Conservation (phyloP, 176 grass and related monocot genomes). For the Saccharum officinarum region DNA sequence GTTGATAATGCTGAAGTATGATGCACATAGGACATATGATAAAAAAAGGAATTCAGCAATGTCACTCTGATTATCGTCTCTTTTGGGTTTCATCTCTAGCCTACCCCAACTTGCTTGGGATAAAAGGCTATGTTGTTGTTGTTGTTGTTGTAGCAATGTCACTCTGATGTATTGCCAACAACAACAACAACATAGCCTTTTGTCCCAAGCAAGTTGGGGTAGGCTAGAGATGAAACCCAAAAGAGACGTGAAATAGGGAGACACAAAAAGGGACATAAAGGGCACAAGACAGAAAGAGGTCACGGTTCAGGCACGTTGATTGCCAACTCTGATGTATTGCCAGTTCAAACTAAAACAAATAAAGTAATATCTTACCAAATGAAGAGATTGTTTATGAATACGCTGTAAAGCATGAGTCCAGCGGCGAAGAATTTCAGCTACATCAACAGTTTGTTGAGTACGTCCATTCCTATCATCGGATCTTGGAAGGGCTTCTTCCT, state of each 20-base stretch:
- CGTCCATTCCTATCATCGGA: constrained; percentile 78
- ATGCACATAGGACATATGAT: background rate
- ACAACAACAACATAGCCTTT: no score
- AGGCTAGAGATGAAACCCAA: no score
- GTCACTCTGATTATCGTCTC: no score
- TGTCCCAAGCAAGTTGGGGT: no score
- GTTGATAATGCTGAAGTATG: background rate
- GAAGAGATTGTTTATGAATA: constrained; percentile 98
- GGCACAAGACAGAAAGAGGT: no score
- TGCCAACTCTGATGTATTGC: background rate
- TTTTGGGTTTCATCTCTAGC: no score
- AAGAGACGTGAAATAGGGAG: no score
- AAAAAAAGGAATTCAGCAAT: background rate
- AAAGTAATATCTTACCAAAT: constrained; percentile 76
- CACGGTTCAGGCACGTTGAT: no score
- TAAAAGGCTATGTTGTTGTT: no score
- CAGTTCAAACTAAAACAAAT: background rate
- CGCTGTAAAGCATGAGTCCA: constrained; percentile 99
- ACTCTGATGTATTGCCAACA: background rate
- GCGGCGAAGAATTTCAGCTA: constrained; percentile 96
- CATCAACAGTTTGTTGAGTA: constrained; percentile 79
- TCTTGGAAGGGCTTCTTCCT: constrained; percentile 62
- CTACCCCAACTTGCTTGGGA: no score
- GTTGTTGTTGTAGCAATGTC: no score
- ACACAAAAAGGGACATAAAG: no score